Base-by-base conservation (phyloP, 2,329 filamentous ascomycete species). In the Tolypocladium sp. region DNA sequence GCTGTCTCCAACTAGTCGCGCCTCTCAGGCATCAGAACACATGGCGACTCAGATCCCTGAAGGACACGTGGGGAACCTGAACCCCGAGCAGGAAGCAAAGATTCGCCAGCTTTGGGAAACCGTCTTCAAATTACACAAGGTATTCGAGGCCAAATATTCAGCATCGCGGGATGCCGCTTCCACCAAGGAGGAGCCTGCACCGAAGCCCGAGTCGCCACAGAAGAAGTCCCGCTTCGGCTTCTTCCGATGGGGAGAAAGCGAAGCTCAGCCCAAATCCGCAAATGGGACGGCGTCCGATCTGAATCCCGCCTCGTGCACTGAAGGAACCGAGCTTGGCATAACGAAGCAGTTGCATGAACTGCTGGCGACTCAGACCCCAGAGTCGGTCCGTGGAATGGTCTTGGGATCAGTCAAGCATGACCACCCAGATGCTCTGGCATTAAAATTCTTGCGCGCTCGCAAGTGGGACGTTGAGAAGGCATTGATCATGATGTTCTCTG, bases 391-490 rank as follows among this genome's bases (percentile, higher is more conserved):
- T 57, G 79, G 81, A 17, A 88, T 92, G 0, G 89, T 97, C 70
- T 97, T 93, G 93, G 83, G 78, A 64, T 96, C 97, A 91, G 84
- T 93, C 60, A 99, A 97, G 78, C 88, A 94, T 67, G 94, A 99
- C 69, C 86, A 97, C 70, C 94, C 94, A 0, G 94, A 99, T 75
- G 88, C 87, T 2, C 78, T 95, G 22, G 76, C 93, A 17, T 76
- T 96, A 60, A 85, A 92, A 44, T 96, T 95, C 73, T 78, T 96
- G 59, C 82, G 92, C 57, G 92, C 92, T n/a, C 82, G 92, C 52
- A 96, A 96, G 74, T 99, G 94, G 94, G 91, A 99, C 69, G 86
- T 96, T n/a, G 88, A 96, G 56, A 92, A 91, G 71, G 93, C 94
- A 4, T 80, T 97, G 33, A 83, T 96, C 64, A 99, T 99, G 94